A percentile compares a stretch with the other conserved stretches of the same genome.
Evolutionary conservation across 805 yeast genomes (phyloP).

Genomic region (Starmerella lactis-condensi): DNA sequence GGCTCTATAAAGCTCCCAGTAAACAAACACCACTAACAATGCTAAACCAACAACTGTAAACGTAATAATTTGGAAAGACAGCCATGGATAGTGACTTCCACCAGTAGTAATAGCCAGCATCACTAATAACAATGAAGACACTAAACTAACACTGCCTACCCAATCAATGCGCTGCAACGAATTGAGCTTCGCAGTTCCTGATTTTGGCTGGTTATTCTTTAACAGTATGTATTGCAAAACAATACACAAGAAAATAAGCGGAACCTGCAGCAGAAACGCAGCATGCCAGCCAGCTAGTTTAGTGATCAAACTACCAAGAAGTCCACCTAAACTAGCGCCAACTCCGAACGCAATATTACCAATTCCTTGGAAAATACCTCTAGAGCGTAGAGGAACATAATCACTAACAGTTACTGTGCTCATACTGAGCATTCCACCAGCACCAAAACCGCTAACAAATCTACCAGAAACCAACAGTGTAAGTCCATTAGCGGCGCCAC

Average conservation of each 20-base stretch:
- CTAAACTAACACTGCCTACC: slow-evolving; percentile 44
- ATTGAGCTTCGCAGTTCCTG: slow-evolving; percentile 23
- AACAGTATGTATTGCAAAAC: slow-evolving; percentile 8
- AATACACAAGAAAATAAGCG: slow-evolving; percentile 22
- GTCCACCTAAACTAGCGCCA: slow-evolving; percentile 60
- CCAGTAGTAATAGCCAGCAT: slow-evolving; percentile 51
- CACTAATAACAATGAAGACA: slow-evolving; percentile 36
- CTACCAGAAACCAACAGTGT: slow-evolving; percentile 49
- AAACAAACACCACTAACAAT: slow-evolving; percentile 27
- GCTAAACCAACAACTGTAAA: slow-evolving; percentile 23
- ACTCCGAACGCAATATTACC: slow-evolving; percentile 58
- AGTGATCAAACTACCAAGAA: slow-evolving; percentile 36
- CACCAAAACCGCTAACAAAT: slow-evolving; percentile 72
- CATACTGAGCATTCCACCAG: slow-evolving; percentile 69
- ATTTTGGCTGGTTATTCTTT: slow-evolving; percentile 10
- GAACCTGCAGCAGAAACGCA: slow-evolving; percentile 27
- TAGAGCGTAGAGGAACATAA: slow-evolving; percentile 50
- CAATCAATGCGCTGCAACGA: slow-evolving; percentile 46
- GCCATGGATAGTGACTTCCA: slow-evolving; percentile 36
- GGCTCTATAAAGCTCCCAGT: slow-evolving; percentile 34
- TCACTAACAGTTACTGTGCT: slow-evolving; percentile 64
- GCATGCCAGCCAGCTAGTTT: slow-evolving; percentile 45
- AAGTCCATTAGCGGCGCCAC: slow-evolving; percentile 38
- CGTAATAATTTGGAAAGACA: slow-evolving; percentile 26
- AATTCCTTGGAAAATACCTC: slow-evolving; percentile 72